phyloP scores from a whole-genome alignment of 805 yeast species.

The Vanderwaltozyma verrucispora region DNA sequence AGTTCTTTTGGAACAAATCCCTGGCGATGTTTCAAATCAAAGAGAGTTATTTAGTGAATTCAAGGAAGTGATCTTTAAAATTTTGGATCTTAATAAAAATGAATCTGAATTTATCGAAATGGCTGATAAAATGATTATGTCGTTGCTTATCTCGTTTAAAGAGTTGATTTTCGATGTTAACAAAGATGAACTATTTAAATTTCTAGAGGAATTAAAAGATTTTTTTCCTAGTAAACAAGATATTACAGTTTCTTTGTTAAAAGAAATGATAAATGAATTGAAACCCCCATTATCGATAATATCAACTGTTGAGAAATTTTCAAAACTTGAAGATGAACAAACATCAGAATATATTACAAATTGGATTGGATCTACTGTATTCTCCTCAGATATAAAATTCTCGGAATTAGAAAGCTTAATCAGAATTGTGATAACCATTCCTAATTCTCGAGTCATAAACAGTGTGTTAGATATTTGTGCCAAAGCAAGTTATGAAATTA shows the following conservation, averaged over 20 bases:
- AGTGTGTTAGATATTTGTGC: slow-evolving; percentile 9
- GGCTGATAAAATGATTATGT: too few species aligned
- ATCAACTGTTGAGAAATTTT: slow-evolving; percentile 7
- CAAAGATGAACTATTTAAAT: not conserved
- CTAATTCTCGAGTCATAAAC: slow-evolving; percentile 10
- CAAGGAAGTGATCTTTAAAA: too few species aligned
- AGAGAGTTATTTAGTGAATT: too few species aligned
- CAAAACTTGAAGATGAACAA: slow-evolving; percentile 5
- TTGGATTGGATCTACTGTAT: slow-evolving; percentile 17
- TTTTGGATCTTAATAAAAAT: too few species aligned
- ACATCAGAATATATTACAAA: slow-evolving; percentile 12
- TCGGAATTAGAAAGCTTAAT: slow-evolving; percentile 9
- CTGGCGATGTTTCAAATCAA: too few species aligned
- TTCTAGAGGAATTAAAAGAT: not conserved
- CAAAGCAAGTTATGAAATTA: slow-evolving; percentile 4
- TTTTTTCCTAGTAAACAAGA: slow-evolving; percentile 1
- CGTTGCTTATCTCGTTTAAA: not conserved
- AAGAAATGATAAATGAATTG: slow-evolving; percentile 6
- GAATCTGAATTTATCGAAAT: not conserved
- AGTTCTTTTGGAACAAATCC: too few species aligned
- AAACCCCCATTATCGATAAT: slow-evolving; percentile 9
- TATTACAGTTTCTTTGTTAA: slow-evolving; percentile 6
- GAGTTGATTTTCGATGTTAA: too few species aligned
- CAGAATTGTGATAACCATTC: slow-evolving; percentile 9
- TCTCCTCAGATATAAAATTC: slow-evolving; percentile 9